These are phyloP conservation scores for Wickerhamiella occidentalis DNA, from an alignment of 805 yeast species.

Conservation along the genomic window DNA sequence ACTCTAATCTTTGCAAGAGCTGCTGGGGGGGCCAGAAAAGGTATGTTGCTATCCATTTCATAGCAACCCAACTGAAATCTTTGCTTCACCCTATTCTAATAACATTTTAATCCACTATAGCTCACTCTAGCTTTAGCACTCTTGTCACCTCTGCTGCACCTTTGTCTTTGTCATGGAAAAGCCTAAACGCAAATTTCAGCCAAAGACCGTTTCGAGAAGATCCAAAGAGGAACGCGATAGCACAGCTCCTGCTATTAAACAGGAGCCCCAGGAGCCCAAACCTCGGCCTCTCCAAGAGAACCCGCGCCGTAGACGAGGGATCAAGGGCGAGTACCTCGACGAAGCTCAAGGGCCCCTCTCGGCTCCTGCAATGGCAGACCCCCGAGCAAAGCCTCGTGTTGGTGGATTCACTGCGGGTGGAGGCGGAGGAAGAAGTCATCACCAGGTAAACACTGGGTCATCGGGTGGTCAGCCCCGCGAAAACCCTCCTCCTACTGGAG, in stretches of 20 bases:
- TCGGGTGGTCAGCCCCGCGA: neutral
- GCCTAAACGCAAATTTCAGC: constrained; percentile 49
- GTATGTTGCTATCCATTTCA: too few relatives aligned
- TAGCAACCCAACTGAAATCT: too few relatives aligned
- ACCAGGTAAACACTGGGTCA: neutral
- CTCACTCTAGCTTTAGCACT: too few relatives aligned
- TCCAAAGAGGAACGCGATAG: constrained; percentile 74
- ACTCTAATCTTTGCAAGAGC: too few relatives aligned
- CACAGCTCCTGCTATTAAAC: constrained; percentile 46
- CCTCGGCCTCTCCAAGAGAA: constrained; percentile 5
- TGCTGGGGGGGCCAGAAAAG: too few relatives aligned
- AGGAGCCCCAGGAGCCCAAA: constrained; percentile 19
- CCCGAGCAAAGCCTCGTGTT: neutral
- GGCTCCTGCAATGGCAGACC: constrained; percentile 24
- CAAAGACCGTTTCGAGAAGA: constrained; percentile 76
- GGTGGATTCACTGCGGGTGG: constrained; percentile 10
- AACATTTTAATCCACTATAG: too few relatives aligned
- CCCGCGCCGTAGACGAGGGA: constrained; percentile 14
- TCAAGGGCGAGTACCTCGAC: constrained; percentile 16
- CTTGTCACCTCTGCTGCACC: too few relatives aligned
- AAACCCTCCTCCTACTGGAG: neutral
- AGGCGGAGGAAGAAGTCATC: constrained; percentile 5
- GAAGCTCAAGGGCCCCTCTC: constrained; percentile 30
- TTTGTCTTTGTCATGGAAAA: constrained; percentile 5
- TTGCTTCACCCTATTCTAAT: too few relatives aligned